Conservation (phyloP, 2,329 filamentous ascomycete genomes). For the Lachnellula arida region DNA sequence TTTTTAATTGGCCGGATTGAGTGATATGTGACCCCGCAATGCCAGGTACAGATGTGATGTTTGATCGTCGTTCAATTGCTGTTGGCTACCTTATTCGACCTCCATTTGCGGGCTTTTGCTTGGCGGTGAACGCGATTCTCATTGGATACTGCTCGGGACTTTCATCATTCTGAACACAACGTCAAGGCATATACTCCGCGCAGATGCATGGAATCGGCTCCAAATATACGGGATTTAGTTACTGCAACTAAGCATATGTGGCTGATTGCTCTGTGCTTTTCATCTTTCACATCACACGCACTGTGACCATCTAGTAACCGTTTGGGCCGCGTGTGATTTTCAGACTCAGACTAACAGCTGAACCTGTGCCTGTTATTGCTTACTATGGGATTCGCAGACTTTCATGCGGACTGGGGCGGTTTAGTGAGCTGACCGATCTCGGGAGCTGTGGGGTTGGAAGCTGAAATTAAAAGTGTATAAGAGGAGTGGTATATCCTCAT, state of each 20-base stretch:
- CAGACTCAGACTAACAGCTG: too few species aligned
- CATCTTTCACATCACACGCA: conserved; percentile 2
- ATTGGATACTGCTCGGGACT: conserved; percentile 1
- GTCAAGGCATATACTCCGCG: not conserved
- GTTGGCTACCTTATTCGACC: not conserved
- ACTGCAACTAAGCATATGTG: not conserved
- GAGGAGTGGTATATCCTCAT: not conserved
- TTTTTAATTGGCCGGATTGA: conserved; percentile 4
- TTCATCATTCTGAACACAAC: not conserved
- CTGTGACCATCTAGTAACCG: not conserved
- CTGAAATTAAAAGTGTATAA: not conserved
- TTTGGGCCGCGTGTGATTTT: not conserved
- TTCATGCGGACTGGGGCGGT: not conserved
- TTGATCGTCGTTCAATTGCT: not conserved
- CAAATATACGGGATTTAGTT: not conserved
- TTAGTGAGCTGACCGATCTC: not conserved
- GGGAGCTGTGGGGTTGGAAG: not conserved
- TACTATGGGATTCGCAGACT: not conserved
- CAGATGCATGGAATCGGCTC: conserved; percentile 1
- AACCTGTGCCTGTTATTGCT: not conserved
- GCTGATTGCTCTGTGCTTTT: not conserved
- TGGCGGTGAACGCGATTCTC: conserved; percentile 2
- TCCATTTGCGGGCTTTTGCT: not conserved
- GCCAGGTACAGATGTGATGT: conserved; percentile 1
- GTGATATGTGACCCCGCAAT: not conserved